A percentile compares a stretch with the other conserved stretches of the same genome.
Evolutionary conservation across 1,284 basidiomycete genomes (phyloP).

Genomic region (Ceratobasidium papillatum): DNA sequence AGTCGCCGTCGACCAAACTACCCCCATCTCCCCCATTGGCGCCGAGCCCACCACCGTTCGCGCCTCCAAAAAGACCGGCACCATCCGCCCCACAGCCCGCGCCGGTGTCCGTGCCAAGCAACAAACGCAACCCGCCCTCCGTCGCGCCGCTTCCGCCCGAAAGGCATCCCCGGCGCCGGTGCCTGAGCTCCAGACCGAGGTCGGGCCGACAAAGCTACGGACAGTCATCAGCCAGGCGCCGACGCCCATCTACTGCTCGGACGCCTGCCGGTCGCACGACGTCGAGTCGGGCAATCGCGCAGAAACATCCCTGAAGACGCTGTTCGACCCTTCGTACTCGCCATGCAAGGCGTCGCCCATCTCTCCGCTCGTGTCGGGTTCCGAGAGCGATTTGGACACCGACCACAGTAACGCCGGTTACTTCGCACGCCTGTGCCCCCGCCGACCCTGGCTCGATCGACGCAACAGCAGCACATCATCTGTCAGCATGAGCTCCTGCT

Average conservation of each 20-base stretch:
- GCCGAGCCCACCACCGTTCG: constrained; percentile 23
- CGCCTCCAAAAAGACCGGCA: constrained; percentile 28
- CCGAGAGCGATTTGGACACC: constrained; percentile 38
- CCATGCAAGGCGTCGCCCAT: constrained; percentile 37
- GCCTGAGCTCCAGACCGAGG: constrained; percentile 2
- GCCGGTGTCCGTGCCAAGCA: constrained; percentile 1
- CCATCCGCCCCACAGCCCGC: background rate
- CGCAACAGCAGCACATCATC: constrained; percentile 37
- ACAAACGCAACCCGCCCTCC: constrained; percentile 9
- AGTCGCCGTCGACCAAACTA: background rate
- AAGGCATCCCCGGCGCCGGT: background rate
- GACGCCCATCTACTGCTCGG: constrained; percentile 80
- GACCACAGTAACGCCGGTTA: constrained; percentile 40
- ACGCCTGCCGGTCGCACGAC: constrained; percentile 63
- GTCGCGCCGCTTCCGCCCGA: constrained; percentile 15
- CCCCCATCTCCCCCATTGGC: background rate
- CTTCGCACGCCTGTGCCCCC: constrained; percentile 32
- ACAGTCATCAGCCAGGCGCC: constrained; percentile 78
- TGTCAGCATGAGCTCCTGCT: constrained; percentile 39
- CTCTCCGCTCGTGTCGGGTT: constrained; percentile 35
- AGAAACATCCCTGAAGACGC: constrained; percentile 36
- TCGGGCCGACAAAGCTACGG: constrained; percentile 58
- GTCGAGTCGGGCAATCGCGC: constrained; percentile 37
- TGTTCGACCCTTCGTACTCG: constrained; percentile 38
- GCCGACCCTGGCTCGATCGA: constrained; percentile 32